Evolutionary conservation across 1,139 yeast species (phyloP).

Genomic region (Zhuliangozyma blackwelliae): DNA sequence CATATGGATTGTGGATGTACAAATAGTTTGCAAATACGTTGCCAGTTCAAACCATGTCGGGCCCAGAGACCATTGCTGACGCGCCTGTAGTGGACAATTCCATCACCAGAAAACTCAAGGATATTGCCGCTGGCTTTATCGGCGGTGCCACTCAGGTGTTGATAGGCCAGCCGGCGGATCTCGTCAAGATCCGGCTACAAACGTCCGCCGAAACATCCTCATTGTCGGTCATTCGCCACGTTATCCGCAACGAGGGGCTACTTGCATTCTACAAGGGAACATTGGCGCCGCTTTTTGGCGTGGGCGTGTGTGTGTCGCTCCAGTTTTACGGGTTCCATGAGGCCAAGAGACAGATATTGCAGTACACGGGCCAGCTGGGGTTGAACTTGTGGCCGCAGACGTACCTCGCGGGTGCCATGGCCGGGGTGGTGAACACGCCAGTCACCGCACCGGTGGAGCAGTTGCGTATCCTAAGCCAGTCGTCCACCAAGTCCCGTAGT

Average conservation of each 20-base stretch:
- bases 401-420: constrained; percentile 69
- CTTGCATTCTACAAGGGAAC: constrained; percentile 58
- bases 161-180: constrained; percentile 72
- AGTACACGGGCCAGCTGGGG: constrained; percentile 20
- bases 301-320: constrained; percentile 70
- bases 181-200: constrained; percentile 63
- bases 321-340: constrained; percentile 80
- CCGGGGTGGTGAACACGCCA: constrained; percentile 74
- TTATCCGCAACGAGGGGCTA: constrained; percentile 56
- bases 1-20: background rate
- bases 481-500: constrained; percentile 42
- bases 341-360: constrained; percentile 57
- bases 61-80: too few species aligned
- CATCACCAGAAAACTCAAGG: constrained; percentile 54
- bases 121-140: constrained; percentile 49
- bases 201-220: constrained; percentile 42
- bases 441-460: constrained; percentile 76
- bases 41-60: too few species aligned
- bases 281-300: constrained; percentile 48
- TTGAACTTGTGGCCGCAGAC: constrained; percentile 58
- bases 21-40: too few species aligned
- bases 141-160: constrained; percentile 67
- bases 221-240: constrained; percentile 48
- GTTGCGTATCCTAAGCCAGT: constrained; percentile 64
- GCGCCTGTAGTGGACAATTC: constrained; percentile 40